Percentiles rank a stretch among this genome's conserved stretches.
Evolutionary conservation across 2,329 filamentous ascomycete genomes (phyloP).

Genomic region (Penicillium sp.): DNA sequence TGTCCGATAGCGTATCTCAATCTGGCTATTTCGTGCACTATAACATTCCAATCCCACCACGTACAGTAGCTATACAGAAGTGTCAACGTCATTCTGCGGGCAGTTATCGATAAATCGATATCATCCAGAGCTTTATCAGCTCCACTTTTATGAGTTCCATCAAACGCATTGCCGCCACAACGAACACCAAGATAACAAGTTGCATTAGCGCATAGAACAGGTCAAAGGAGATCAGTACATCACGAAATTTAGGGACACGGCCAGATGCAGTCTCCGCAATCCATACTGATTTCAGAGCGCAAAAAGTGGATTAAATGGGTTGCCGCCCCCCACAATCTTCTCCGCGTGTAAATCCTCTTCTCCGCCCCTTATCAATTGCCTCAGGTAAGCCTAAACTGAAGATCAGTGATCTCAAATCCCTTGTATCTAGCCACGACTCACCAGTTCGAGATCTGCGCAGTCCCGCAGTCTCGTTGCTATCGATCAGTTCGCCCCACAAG

Average conservation of each 20-base stretch:
- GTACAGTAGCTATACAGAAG: background rate
- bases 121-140: background rate
- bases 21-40: slow-evolving; percentile 1
- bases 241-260: background rate
- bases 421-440: background rate
- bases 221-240: background rate
- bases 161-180: background rate
- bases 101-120: background rate
- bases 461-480: background rate
- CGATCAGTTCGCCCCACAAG: background rate
- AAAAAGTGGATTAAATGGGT: background rate
- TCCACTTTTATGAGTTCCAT: background rate
- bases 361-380: background rate
- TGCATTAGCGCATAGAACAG: background rate
- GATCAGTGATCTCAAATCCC: background rate
- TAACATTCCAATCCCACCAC: background rate
- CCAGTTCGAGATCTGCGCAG: background rate
- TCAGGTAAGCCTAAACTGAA: background rate
- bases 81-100: background rate
- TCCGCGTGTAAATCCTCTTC: background rate
- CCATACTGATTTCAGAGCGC: background rate
- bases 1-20: slow-evolving; percentile 4
- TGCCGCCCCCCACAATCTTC: background rate
- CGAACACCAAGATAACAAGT: background rate
- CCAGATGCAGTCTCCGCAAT: background rate